Conservation (phyloP, 2,329 filamentous ascomycete genomes). For the Scopulariopsis brevicaulis region DNA sequence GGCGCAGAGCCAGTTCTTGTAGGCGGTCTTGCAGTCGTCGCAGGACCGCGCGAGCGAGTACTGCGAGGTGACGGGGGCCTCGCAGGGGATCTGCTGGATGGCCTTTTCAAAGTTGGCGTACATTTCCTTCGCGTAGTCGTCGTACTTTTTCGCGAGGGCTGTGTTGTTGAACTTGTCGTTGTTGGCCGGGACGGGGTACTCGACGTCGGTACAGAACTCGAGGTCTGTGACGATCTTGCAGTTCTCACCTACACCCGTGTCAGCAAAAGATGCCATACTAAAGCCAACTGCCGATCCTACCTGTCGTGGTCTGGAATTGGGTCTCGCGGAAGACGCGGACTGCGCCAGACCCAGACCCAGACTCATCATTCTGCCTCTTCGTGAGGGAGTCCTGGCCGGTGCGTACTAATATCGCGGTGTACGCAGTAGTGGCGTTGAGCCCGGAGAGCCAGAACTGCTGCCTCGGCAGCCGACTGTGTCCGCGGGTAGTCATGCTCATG, state of each 20-base stretch:
- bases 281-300: slow-evolving; percentile 32
- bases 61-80: slow-evolving; percentile 57
- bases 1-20: slow-evolving; percentile 92
- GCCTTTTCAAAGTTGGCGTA: slow-evolving; percentile 74
- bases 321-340: slow-evolving; percentile 63
- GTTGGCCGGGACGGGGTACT: slow-evolving; percentile 85
- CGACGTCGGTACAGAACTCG: slow-evolving; percentile 77
- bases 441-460: slow-evolving; percentile 79
- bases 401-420: slow-evolving; percentile 62
- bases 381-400: slow-evolving; percentile 36
- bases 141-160: slow-evolving; percentile 62
- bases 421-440: slow-evolving; percentile 60
- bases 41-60: slow-evolving; percentile 78
- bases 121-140: slow-evolving; percentile 56
- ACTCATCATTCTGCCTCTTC: slow-evolving; percentile 16
- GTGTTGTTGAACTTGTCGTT: slow-evolving; percentile 47
- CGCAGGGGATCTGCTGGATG: slow-evolving; percentile 75
- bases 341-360: slow-evolving; percentile 40
- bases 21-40: slow-evolving; percentile 63
- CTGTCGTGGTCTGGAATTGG: slow-evolving; percentile 66
- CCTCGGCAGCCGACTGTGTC: slow-evolving; percentile 56
- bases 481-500: slow-evolving; percentile 59
- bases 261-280: not conserved
- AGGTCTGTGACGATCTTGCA: slow-evolving; percentile 81
- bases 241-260: slow-evolving; percentile 47